A percentile compares a stretch with the other conserved stretches of the same genome.
Conservation (phyloP, 148 eudicot genomes). For the Gaultheria prostrata region DNA sequence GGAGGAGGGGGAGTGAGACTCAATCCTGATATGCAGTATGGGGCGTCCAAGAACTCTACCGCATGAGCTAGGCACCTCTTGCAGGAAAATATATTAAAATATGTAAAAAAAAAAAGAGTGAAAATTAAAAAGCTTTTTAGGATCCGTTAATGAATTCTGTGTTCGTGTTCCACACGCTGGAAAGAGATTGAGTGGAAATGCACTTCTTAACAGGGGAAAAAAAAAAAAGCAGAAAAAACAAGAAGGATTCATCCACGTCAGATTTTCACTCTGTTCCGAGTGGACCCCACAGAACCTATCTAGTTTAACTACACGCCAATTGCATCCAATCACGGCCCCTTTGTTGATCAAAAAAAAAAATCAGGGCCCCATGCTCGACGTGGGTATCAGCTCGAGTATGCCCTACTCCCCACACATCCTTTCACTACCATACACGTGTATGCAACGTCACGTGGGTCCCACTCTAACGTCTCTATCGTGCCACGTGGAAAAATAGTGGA, state of each 20-base stretch:
- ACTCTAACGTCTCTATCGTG: background rate
- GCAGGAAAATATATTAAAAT: too few relatives aligned
- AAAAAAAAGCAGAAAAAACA: background rate
- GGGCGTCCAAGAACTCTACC: too few relatives aligned
- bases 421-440: background rate
- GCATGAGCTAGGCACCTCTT: too few relatives aligned
- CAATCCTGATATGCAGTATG: too few relatives aligned
- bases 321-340: conserved; percentile 8
- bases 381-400: background rate
- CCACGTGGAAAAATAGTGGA: background rate
- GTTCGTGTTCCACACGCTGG: too few relatives aligned
- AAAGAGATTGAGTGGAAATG: too few relatives aligned
- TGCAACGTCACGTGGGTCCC: background rate
- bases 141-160: too few relatives aligned
- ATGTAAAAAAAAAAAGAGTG: too few relatives aligned
- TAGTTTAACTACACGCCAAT: background rate
- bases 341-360: too few relatives aligned
- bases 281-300: background rate
- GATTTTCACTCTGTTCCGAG: background rate
- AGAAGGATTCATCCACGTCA: background rate
- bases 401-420: background rate
- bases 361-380: background rate
- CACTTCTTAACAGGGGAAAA: too few relatives aligned
- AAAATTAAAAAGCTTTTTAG: too few relatives aligned
- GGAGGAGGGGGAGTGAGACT: too few relatives aligned